A percentile compares a stretch with the other conserved stretches of the same genome.
phyloP scores from a whole-genome alignment of 2,329 filamentous ascomycete genomes.

The Leptographium galeiforme region DNA sequence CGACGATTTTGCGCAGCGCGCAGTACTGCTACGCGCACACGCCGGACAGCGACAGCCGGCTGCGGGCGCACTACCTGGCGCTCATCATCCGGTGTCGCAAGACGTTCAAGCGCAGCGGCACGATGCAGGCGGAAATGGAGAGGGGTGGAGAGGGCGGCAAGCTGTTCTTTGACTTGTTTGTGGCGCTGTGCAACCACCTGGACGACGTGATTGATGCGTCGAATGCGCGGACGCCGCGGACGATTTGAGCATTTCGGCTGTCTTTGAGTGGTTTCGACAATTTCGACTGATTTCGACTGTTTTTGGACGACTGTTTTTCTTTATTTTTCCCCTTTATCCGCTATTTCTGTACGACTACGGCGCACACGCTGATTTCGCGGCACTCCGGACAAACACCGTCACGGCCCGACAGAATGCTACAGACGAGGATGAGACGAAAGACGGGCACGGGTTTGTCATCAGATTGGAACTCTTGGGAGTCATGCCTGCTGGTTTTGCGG shows the following conservation, averaged over 20 bases:
- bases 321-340: background rate
- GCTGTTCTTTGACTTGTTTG: constrained; percentile 96
- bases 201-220: constrained; percentile 86
- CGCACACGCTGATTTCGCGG: constrained; percentile 19
- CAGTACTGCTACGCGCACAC: constrained; percentile 95
- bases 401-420: background rate
- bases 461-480: constrained; percentile 13
- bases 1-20: constrained; percentile 79
- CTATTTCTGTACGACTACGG: background rate
- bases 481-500: constrained; percentile 6
- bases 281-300: too few relatives aligned
- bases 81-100: constrained; percentile 94
- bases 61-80: constrained; percentile 93
- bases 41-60: constrained; percentile 77
- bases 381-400: constrained; percentile 17
- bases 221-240: constrained; percentile 49
- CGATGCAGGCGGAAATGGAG: constrained; percentile 98
- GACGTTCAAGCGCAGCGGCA: constrained; percentile 96
- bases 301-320: background rate
- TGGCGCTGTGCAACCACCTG: constrained; percentile 95
- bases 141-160: constrained; percentile 60
- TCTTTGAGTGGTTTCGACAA: too few relatives aligned
- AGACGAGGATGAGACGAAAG: background rate
- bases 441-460: constrained; percentile 9
- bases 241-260: too few relatives aligned